Base-by-base conservation (phyloP, 768 basidiomycete species). In the Kockovaella imperatae region DNA sequence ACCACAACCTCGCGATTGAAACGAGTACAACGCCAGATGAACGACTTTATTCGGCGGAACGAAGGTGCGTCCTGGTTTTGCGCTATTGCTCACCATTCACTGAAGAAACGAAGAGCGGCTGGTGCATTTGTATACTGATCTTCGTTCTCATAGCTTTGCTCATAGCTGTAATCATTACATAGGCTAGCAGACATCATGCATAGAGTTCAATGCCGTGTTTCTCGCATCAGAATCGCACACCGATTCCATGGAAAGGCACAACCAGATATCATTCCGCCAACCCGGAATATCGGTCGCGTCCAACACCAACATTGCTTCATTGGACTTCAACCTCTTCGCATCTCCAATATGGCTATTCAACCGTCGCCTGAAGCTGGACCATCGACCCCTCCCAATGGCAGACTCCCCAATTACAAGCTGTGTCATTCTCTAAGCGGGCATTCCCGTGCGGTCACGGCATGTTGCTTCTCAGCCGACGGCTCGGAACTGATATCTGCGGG, bases 401-500 rank as follows among this genome's bases (percentile, higher is more conserved):
- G 45, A 28, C 8, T n/a, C 18, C 51, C 57, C 3, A 35, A 43
- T n/a, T 68, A 64, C 39, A 42, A 21, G 18, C 49, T 66, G 3
- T 24, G 51, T 7, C 57, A 60, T 29, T 53, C 62, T 4, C 45
- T 69, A 1, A 26, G 39, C 7, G 91, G 87, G n/a, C 93, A 96
- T 67, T 80, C 78, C 15, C 77, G 80, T 67, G 78, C 84, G 7
- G 79, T 97, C 42, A 86, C 90, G 1, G 81, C 86, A 13, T 72
- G 96, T 47, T 87, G 86, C 68, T 96, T 93, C 72, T 88, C 84
- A 62, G 83, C 86, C 26, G 80, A 91, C 70, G 91, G 91, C 25
- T 74, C 75, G 46, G 74, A 79, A 53, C 77, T 96, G 34, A 88
- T 87, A 1, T 90, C 89, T 28, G 80, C 80, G 72, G 84, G 91